These are phyloP conservation scores for Podosphaera leucotricha DNA, from an alignment of 2,329 filamentous ascomycete genomes.

Conservation along the genomic window DNA sequence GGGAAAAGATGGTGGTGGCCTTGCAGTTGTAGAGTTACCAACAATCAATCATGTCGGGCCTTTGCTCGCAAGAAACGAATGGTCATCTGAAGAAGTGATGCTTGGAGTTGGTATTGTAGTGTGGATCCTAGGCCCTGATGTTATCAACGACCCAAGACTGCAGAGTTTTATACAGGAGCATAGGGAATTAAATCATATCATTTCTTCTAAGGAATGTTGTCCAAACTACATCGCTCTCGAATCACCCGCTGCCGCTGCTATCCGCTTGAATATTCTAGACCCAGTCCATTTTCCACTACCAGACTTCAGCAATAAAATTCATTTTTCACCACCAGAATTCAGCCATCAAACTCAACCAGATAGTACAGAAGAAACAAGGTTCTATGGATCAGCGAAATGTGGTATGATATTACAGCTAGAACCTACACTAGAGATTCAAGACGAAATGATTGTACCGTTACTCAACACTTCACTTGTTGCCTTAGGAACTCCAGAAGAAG, in stretches of 20 bases:
- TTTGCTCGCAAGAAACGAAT: slow-evolving; percentile 50
- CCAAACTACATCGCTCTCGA: slow-evolving; percentile 53
- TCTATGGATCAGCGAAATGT: slow-evolving; percentile 8
- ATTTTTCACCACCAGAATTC: slow-evolving; percentile 36
- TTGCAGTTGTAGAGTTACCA: slow-evolving; percentile 64
- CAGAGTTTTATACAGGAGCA: slow-evolving; percentile 44
- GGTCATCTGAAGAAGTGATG: slow-evolving; percentile 40
- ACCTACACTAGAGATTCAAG: slow-evolving; percentile 16
- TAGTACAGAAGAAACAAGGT: slow-evolving; percentile 1
- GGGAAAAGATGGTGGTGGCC: slow-evolving; percentile 40
- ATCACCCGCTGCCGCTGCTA: slow-evolving; percentile 39
- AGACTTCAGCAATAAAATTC: slow-evolving; percentile 28
- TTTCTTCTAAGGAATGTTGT: slow-evolving; percentile 51
- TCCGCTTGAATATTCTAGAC: slow-evolving; percentile 50
- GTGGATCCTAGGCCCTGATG: slow-evolving; percentile 56
- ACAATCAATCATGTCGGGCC: slow-evolving; percentile 42
- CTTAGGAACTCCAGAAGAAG: slow-evolving; percentile 18
- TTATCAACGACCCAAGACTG: slow-evolving; percentile 38
- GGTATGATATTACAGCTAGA: slow-evolving; percentile 11
- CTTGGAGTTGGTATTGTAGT: slow-evolving; percentile 42
- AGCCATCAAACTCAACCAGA: slow-evolving; percentile 19
- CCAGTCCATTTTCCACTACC: slow-evolving; percentile 49
- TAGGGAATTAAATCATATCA: slow-evolving; percentile 41
- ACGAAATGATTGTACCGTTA: slow-evolving; percentile 23
- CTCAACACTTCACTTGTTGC: slow-evolving; percentile 24